Conservation (phyloP, 495 filamentous ascomycete species). For the Penicillium simplicissimum region DNA sequence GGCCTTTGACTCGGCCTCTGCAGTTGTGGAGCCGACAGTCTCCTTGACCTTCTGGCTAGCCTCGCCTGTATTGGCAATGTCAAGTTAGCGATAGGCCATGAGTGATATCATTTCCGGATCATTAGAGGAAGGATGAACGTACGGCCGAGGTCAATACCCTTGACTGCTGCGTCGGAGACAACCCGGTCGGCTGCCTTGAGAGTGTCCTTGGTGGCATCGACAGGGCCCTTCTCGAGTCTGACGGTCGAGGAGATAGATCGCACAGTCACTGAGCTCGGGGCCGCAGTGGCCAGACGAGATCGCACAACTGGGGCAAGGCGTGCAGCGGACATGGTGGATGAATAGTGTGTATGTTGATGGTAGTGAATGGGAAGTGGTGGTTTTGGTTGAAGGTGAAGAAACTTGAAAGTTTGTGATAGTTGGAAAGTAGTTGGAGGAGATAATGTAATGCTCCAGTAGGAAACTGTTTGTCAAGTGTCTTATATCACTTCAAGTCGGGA, state of each 20-base stretch:
- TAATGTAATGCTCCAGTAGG: neutral
- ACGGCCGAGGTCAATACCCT: slow-evolving; percentile 63
- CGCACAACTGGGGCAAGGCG: slow-evolving; percentile 28
- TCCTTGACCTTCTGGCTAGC: slow-evolving; percentile 45
- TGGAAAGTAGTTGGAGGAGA: neutral
- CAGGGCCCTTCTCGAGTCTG: slow-evolving; percentile 33
- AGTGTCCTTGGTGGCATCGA: slow-evolving; percentile 57
- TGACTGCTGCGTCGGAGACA: slow-evolving; percentile 56
- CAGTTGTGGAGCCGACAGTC: slow-evolving; percentile 32
- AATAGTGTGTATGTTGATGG: neutral
- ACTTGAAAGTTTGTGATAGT: neutral
- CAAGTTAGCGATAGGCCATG: slow-evolving; percentile 8
- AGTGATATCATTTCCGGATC: too few species aligned
- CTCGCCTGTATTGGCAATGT: slow-evolving; percentile 39
- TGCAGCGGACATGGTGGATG: slow-evolving; percentile 21
- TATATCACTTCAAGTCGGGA: slow-evolving; percentile 1
- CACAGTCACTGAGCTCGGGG: slow-evolving; percentile 21
- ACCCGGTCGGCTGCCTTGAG: slow-evolving; percentile 56
- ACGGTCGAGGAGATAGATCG: slow-evolving; percentile 38
- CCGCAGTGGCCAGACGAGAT: slow-evolving; percentile 20
- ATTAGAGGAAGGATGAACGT: slow-evolving; percentile 27
- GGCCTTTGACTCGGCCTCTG: slow-evolving; percentile 38
- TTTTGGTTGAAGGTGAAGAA: neutral
- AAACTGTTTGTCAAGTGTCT: neutral
- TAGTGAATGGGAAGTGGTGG: neutral